phyloP scores from a whole-genome alignment of 2,329 filamentous ascomycete genomes.

The Verruconis gallopava region DNA sequence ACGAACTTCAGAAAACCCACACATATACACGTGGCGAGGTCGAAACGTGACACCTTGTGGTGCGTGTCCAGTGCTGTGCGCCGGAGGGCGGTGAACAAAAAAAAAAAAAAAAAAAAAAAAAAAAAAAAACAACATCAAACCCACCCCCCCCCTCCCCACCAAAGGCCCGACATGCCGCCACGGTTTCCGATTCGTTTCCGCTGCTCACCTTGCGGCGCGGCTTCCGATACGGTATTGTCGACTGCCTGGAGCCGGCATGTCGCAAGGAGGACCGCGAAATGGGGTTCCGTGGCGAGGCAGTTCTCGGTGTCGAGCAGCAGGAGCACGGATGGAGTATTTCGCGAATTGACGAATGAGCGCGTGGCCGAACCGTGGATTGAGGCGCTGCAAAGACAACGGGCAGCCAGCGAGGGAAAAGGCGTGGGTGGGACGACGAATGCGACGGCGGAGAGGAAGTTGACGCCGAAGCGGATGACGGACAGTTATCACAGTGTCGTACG shows the following conservation, averaged over 20 bases:
- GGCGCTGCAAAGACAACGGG: constrained; percentile 41
- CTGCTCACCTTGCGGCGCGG: neutral
- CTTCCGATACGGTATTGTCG: too few species aligned
- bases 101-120: too few species aligned
- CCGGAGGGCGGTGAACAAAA: neutral
- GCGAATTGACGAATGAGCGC: constrained; percentile 44
- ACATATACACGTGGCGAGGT: too few species aligned
- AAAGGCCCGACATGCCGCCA: too few species aligned
- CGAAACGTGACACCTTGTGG: too few species aligned
- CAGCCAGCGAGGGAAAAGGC: constrained; percentile 14
- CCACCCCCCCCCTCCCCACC: too few species aligned
- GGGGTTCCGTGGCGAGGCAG: neutral
- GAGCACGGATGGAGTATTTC: constrained; percentile 47
- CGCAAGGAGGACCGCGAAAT: constrained; percentile 1
- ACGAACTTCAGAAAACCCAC: too few species aligned
- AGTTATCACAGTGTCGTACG: constrained; percentile 56
- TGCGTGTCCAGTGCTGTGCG: neutral
- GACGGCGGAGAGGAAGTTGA: constrained; percentile 39
- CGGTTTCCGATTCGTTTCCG: neutral
- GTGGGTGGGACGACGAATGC: neutral
- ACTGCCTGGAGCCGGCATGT: neutral
- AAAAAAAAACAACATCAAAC: too few species aligned
- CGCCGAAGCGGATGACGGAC: constrained; percentile 57
- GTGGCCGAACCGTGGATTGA: constrained; percentile 58
- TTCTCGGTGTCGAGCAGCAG: constrained; percentile 23